A percentile compares a stretch with the other conserved stretches of the same genome.
These are phyloP conservation scores for Apiotrichum akiyoshidainum DNA, from an alignment of 1,284 basidiomycete genomes.

Conservation along the genomic window DNA sequence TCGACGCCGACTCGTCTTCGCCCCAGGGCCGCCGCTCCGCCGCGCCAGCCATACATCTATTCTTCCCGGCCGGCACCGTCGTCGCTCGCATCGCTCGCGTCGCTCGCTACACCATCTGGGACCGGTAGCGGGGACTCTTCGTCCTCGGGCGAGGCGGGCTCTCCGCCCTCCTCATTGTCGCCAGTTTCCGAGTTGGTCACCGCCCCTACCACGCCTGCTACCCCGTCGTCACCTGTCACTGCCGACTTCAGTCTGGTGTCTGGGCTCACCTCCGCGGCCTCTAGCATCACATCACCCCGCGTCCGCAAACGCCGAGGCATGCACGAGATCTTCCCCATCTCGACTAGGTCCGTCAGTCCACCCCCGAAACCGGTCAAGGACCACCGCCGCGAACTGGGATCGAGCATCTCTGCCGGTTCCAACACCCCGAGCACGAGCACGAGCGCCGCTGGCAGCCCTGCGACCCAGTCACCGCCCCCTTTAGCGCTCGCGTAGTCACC, in stretches of 20 bases:
- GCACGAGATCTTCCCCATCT: not conserved
- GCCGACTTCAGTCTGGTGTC: not conserved
- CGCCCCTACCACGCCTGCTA: not conserved
- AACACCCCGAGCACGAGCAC: not conserved
- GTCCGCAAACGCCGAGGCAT: not conserved
- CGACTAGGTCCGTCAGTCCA: not conserved
- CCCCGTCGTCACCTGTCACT: not conserved
- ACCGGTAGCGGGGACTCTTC: not conserved
- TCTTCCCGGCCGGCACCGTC: not conserved
- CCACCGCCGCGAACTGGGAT: not conserved
- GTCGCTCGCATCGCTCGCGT: not conserved
- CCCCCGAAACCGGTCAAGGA: not conserved
- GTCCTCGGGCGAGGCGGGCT: not conserved
- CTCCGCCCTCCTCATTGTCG: not conserved
- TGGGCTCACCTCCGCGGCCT: not conserved
- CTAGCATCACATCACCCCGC: not conserved
- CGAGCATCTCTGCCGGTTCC: not conserved
- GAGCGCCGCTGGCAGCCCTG: no score
- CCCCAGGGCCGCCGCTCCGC: not conserved
- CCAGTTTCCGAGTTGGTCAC: not conserved
- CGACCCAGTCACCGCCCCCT: not conserved
- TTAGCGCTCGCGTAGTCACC: not conserved
- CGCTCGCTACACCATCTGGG: not conserved
- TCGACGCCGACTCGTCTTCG: slow-evolving; percentile 12
- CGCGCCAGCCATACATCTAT: not conserved